Percentiles rank a stretch among this genome's conserved stretches.
Conservation (phyloP, 1,139 yeast species). For the Blastobotrys ciferrii region DNA sequence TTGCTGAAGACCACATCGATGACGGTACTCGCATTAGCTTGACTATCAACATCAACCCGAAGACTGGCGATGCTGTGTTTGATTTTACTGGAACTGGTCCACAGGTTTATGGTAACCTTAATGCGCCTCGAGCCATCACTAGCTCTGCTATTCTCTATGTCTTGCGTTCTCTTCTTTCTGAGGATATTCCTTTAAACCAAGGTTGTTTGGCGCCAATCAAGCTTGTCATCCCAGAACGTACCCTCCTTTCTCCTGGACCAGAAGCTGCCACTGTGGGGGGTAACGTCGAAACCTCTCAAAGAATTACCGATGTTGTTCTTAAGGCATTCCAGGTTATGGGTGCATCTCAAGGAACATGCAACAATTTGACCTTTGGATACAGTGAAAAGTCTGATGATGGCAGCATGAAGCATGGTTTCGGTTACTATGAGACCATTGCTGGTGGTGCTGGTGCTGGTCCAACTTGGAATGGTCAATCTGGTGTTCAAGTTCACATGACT, state of each 20-base stretch:
- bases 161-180: constrained; percentile 67
- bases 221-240: constrained; percentile 63
- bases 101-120: constrained; percentile 59
- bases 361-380: constrained; percentile 67
- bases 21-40: constrained; percentile 57
- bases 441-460: constrained; percentile 74
- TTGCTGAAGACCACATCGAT: constrained; percentile 55
- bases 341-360: constrained; percentile 74
- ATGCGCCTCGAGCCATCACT: constrained; percentile 72
- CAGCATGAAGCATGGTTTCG: constrained; percentile 48
- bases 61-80: constrained; percentile 49
- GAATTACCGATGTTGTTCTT: constrained; percentile 75
- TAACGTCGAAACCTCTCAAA: constrained; percentile 82
- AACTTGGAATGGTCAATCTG: constrained; percentile 60
- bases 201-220: constrained; percentile 76
- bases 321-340: constrained; percentile 77
- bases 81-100: constrained; percentile 63
- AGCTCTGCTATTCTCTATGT: constrained; percentile 81
- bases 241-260: constrained; percentile 64
- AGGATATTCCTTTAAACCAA: constrained; percentile 79
- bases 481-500: constrained; percentile 70
- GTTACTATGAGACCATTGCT: constrained; percentile 70
- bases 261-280: constrained; percentile 91
- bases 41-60: constrained; percentile 43
- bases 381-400: constrained; percentile 39